Evolutionary conservation across 1,284 basidiomycete genomes (phyloP), one percentile per base, ranked within the genome.

Genomic region (Ustilago esculenta): DNA sequence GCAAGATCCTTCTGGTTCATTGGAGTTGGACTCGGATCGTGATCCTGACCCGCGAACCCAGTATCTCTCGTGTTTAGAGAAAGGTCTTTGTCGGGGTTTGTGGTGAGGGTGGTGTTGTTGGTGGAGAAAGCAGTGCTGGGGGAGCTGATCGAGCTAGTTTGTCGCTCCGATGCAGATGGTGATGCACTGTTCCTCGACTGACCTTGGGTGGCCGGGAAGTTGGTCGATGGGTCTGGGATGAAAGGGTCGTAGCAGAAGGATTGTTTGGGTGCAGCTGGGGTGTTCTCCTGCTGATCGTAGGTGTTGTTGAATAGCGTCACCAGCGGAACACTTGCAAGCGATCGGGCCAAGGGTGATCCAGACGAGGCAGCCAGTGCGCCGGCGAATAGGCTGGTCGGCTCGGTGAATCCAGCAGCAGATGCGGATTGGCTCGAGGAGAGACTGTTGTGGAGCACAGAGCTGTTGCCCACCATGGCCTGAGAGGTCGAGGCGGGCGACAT

Each of bases 1-100:
- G 60, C 59, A 14, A 69, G 32, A 37, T 69, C 66, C 45, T 69
- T 69, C 24, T 48, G 57, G 25, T 68, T 68, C 36, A 61, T 46
- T n/a, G 39, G 14, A 14, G 35, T 30, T 10, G 43, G 29, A 18
- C 39, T 48, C 27, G 27, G 8, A 30, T 25, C 21, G 7, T 29
- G 20, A 17, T 21, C 33, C n/a, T 45, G 27, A 6, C 7, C 27
- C 27, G 7, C 27, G 12, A n/a, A n/a, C n/a, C n/a, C n/a, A n/a
- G n/a, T n/a, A n/a, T n/a, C n/a, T n/a, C n/a, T n/a, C n/a, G n/a
- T n/a, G n/a, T n/a, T n/a, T n/a, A n/a, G n/a, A n/a, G n/a, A n/a
- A n/a, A n/a, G n/a, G n/a, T n/a, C n/a, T n/a, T n/a, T n/a, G n/a
- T n/a, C n/a, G 40, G 21, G 25, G 11, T 33, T 27, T n/a, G 25